Evolutionary conservation across 805 yeast genomes (phyloP).

Genomic region (Pichia nanzhaoensis): DNA sequence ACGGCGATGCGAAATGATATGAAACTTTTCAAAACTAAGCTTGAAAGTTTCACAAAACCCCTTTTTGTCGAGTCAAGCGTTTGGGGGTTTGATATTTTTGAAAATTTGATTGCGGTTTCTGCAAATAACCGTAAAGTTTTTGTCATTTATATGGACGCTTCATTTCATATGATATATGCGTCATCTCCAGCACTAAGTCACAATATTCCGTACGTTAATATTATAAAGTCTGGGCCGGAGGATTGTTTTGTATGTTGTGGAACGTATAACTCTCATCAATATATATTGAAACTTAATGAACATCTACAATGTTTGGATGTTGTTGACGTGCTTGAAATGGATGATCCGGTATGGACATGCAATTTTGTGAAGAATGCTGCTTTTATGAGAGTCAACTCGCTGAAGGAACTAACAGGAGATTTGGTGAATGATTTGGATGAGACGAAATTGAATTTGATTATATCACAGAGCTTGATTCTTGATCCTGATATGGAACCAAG

Average conservation of each 20-base stretch:
- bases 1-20: background rate
- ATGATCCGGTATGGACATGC: constrained; percentile 3
- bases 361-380: constrained; percentile 30
- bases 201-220: constrained; percentile 43
- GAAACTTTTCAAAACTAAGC: background rate
- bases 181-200: constrained; percentile 39
- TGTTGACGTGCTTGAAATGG: constrained; percentile 3
- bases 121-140: constrained; percentile 48
- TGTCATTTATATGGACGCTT: constrained; percentile 24
- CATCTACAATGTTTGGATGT: background rate
- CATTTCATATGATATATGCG: background rate
- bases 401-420: constrained; percentile 45
- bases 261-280: constrained; percentile 8
- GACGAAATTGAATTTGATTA: background rate
- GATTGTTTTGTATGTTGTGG: constrained; percentile 2
- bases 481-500: constrained; percentile 36
- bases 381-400: constrained; percentile 44
- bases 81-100: constrained; percentile 56
- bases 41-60: background rate
- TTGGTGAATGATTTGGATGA: constrained; percentile 21
- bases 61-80: constrained; percentile 21
- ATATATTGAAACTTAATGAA: constrained; percentile 4
- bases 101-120: constrained; percentile 38
- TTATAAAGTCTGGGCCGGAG: background rate
- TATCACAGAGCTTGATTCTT: constrained; percentile 32